These are phyloP conservation scores for Yamadazyma olivae DNA, from an alignment of 805 yeast species.

Conservation along the genomic window DNA sequence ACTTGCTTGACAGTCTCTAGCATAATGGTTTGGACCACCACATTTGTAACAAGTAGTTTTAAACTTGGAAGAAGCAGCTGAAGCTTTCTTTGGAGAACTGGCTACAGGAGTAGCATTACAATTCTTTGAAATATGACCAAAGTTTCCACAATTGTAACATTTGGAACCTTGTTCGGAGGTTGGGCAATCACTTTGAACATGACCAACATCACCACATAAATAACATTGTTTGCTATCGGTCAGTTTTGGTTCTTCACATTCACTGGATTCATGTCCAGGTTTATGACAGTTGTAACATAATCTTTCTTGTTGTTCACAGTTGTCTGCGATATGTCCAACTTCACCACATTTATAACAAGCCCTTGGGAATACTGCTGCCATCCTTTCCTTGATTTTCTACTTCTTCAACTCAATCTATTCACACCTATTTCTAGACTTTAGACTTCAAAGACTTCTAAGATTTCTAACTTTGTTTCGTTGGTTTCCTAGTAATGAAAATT, in stretches of 20 bases:
- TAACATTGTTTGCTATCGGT: slow-evolving; percentile 84
- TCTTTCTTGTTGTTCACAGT: slow-evolving; percentile 80
- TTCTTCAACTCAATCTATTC: neutral
- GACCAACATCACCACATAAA: slow-evolving; percentile 91
- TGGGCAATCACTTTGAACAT: slow-evolving; percentile 82
- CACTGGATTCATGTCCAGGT: slow-evolving; percentile 86
- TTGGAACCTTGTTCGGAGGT: slow-evolving; percentile 62
- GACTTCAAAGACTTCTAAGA: too few relatives aligned
- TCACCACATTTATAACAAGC: slow-evolving; percentile 92
- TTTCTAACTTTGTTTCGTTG: too few relatives aligned
- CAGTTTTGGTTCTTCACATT: slow-evolving; percentile 87
- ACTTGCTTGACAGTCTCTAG: slow-evolving; percentile 81
- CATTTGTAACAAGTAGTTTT: slow-evolving; percentile 77
- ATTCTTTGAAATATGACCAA: slow-evolving; percentile 81
- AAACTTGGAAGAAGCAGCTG: slow-evolving; percentile 21
- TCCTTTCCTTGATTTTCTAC: slow-evolving; percentile 10
- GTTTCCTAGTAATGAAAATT: too few relatives aligned
- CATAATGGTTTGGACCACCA: slow-evolving; percentile 91
- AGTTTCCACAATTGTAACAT: slow-evolving; percentile 58
- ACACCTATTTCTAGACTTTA: neutral
- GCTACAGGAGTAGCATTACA: slow-evolving; percentile 40
- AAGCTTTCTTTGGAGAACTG: slow-evolving; percentile 2
- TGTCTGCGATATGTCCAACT: slow-evolving; percentile 86
- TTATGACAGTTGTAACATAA: slow-evolving; percentile 90
- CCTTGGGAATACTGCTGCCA: slow-evolving; percentile 56